Conservation (phyloP, 345 rosid species). For the Leavenworthia alabamica region DNA sequence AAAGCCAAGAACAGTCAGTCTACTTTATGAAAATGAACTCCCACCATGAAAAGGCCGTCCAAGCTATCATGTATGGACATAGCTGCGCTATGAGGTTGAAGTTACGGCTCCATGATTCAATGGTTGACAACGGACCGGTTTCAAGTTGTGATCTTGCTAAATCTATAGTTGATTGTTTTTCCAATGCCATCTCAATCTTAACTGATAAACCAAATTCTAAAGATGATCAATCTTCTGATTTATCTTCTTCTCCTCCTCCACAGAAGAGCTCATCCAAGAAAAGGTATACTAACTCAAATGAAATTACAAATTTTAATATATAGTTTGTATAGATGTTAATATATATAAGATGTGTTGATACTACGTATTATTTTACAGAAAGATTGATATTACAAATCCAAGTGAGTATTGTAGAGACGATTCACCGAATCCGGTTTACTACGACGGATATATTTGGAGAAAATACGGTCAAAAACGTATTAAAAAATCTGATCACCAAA, state of each 20-base stretch:
- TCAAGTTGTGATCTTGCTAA: constrained; percentile 23
- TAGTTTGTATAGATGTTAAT: background rate
- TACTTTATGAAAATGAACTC: constrained; percentile 5
- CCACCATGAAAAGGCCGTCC: constrained; percentile 3
- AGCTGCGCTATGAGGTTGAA: constrained; percentile 23
- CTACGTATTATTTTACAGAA: too few species aligned
- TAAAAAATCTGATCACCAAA: constrained; percentile 8
- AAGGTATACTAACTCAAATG: background rate
- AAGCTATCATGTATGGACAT: constrained; percentile 27
- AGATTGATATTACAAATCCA: background rate
- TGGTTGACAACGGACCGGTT: constrained; percentile 2
- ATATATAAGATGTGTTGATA: too few species aligned
- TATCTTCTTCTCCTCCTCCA: constrained; percentile 7
- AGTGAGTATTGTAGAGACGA: constrained; percentile 23
- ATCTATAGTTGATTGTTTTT: constrained; percentile 16
- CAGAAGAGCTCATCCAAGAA: constrained; percentile 8
- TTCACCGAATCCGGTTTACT: constrained; percentile 24
- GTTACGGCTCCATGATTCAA: constrained; percentile 12
- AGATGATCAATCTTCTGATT: background rate
- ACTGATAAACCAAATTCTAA: background rate
- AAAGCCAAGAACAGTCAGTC: background rate
- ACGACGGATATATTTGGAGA: constrained; percentile 27
- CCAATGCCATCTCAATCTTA: constrained; percentile 15
- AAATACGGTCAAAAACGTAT: constrained; percentile 28
- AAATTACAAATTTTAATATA: background rate